These are phyloP conservation scores for Solanum chilense DNA, from an alignment of 257 asterid genomes.

Conservation along the genomic window DNA sequence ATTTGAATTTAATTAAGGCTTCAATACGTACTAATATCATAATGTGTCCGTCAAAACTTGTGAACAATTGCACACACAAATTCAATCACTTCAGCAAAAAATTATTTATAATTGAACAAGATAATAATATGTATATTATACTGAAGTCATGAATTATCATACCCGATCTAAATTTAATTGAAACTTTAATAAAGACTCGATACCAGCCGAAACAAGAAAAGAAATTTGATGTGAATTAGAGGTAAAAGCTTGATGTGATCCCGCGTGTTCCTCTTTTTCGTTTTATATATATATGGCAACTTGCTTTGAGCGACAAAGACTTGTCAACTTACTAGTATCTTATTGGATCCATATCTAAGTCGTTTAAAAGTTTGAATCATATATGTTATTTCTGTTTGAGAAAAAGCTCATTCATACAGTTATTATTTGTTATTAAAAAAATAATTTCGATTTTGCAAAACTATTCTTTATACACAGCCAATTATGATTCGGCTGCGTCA, in stretches of 20 bases:
- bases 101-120: too few relatives aligned
- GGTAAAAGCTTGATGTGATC: not conserved
- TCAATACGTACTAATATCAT: too few relatives aligned
- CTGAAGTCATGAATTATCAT: not conserved
- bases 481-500: not conserved
- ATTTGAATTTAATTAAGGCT: too few relatives aligned
- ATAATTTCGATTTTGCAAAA: too few relatives aligned
- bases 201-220: not conserved
- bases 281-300: not conserved
- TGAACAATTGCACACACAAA: too few relatives aligned
- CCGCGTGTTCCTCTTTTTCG: not conserved
- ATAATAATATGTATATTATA: not conserved
- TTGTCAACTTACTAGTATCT: not conserved
- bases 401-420: not conserved
- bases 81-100: not conserved
- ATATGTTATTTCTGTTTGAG: not conserved
- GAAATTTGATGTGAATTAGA: not conserved
- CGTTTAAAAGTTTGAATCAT: too few relatives aligned
- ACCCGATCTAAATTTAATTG: not conserved
- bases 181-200: fast-evolving
- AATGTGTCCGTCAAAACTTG: too few relatives aligned
- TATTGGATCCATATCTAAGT: not conserved
- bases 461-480: not conserved
- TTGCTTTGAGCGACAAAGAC: not conserved
- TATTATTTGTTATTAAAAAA: too few relatives aligned